Base-by-base conservation (phyloP, 2,329 filamentous ascomycete species). In the Ilyonectria mors-panacis region DNA sequence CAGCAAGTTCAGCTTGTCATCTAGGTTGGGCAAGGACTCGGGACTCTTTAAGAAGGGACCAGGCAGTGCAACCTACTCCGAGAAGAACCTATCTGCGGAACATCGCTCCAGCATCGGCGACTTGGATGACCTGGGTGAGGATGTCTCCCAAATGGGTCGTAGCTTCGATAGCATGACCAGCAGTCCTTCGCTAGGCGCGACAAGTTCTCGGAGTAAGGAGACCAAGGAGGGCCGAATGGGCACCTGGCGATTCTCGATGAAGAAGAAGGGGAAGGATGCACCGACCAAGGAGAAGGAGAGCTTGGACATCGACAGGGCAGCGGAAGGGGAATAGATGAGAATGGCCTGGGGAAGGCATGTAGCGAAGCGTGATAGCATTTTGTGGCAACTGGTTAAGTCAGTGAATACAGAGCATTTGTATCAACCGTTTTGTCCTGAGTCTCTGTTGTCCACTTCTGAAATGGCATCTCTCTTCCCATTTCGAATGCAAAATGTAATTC, bases 1-100 rank as follows among this genome's bases (percentile, higher is more conserved):
- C 7, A 86, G 88, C 78, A 91, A 91, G 80, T 91, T 91, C 77
- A 88, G 88, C 77, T 81, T 91, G 66, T 85, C 89, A 13, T 88
- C 88, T 55, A 78, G 87, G 65, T 74, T 87, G 21, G 83, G 84
- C 58, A 91, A 89, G 73, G 86, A 87, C 53, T 84, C 85, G 30
- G 78, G 81, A 10, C 78, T 88, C 28, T 89, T 88, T 72, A 89
- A 91, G 82, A 91, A 90, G 73, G 87, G 86, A 3, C 82, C 86
- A 6, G 85, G 87, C 54, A 90, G 87, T 76, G 83, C 85, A 17
- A 84, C 85, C 55, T 86, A 88, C 71, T 88, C 87, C 58, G 89
- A 91, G 60, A 85, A 85, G 75, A 89, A 88, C 65, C 76, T 82
- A 39, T 87, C 87, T 26, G 81, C 82, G 6, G 88, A 90, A 56